Evolutionary conservation across 352 stramenopile genomes (phyloP).

Genomic region (Globisporangium nagaii): DNA sequence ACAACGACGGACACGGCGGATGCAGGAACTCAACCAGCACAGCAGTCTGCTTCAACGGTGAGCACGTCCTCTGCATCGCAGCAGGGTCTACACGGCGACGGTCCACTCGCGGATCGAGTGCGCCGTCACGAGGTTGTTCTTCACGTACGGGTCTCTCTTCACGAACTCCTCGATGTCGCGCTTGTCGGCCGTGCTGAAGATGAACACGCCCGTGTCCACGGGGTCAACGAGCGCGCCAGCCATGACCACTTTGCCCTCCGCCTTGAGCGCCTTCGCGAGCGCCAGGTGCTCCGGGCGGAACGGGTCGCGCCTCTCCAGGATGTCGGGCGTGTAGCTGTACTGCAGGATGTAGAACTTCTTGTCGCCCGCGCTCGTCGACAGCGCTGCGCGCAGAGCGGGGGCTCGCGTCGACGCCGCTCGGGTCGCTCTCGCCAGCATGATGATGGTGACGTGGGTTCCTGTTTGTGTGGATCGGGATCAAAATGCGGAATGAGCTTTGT

Average conservation of each 20-base stretch:
- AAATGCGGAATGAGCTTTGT: not conserved
- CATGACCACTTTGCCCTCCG: constrained; percentile 59
- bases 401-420: not conserved
- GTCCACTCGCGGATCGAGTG: constrained; percentile 71
- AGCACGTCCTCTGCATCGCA: too few species aligned
- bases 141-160: constrained; percentile 63
- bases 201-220: constrained; percentile 48
- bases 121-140: constrained; percentile 62
- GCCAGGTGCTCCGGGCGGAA: constrained; percentile 65
- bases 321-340: constrained; percentile 74
- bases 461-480: not conserved
- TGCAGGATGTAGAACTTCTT: constrained; percentile 70
- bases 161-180: constrained; percentile 56
- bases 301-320: constrained; percentile 60
- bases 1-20: not conserved
- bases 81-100: constrained; percentile 66
- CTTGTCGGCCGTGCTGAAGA: constrained; percentile 60
- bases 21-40: too few species aligned
- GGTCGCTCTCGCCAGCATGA: not conserved
- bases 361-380: constrained; percentile 27
- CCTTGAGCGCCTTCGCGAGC: constrained; percentile 41
- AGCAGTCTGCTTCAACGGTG: too few species aligned
- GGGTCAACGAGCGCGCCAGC: constrained; percentile 64
- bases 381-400: constrained; percentile 19
- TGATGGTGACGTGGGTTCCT: too few species aligned